Conservation (phyloP, 768 basidiomycete genomes). For the Tricholoma furcatifolium region DNA sequence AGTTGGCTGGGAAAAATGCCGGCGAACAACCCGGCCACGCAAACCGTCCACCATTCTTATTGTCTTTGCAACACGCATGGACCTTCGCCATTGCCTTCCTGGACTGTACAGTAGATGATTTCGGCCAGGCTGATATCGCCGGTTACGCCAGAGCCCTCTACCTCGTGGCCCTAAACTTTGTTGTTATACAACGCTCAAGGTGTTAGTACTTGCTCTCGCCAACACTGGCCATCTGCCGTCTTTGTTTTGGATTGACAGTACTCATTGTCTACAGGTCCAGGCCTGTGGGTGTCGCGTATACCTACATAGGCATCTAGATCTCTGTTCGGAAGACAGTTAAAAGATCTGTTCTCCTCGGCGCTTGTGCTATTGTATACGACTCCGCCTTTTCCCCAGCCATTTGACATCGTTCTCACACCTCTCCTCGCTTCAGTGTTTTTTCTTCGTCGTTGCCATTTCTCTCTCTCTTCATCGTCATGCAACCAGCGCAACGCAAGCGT, state of each 20-base stretch:
- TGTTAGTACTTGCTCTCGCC: constrained; percentile 22
- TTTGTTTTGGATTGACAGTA: constrained; percentile 24
- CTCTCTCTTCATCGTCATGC: constrained; percentile 19
- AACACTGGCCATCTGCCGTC: constrained; percentile 22
- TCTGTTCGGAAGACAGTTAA: constrained; percentile 27
- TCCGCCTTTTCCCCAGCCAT: neutral
- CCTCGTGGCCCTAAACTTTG: constrained; percentile 38
- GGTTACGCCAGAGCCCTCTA: constrained; percentile 23
- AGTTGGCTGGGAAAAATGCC: constrained; percentile 13
- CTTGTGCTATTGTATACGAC: constrained; percentile 6
- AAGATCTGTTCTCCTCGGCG: constrained; percentile 18
- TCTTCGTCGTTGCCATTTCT: no score
- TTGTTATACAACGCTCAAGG: constrained; percentile 23
- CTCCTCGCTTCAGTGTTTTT: constrained; percentile 1
- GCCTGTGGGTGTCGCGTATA: neutral
- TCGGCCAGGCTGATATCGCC: constrained; percentile 24
- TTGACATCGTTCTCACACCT: neutral
- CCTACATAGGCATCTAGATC: constrained; percentile 12
- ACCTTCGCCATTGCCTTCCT: constrained; percentile 23
- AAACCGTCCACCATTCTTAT: constrained; percentile 24
- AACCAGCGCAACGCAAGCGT: constrained; percentile 22
- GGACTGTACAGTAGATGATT: constrained; percentile 31
- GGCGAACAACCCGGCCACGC: constrained; percentile 5
- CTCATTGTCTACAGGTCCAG: constrained; percentile 25
- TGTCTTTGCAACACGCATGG: constrained; percentile 23